These are phyloP conservation scores for Russula sp. DNA, from an alignment of 768 basidiomycete species.

Conservation along the genomic window DNA sequence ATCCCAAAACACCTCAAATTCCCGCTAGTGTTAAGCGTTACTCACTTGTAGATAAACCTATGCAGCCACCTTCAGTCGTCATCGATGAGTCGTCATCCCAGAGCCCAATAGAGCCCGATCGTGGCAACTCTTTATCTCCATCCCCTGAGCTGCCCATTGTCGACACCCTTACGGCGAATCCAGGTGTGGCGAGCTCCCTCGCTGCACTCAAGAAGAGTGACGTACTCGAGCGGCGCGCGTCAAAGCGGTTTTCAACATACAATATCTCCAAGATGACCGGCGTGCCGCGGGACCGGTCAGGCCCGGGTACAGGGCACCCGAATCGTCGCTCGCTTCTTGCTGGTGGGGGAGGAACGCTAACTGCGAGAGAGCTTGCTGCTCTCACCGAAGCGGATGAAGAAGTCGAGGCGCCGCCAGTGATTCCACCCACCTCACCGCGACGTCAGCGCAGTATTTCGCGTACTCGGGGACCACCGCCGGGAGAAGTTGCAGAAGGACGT, in stretches of 20 bases:
- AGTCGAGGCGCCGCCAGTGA: slow-evolving; percentile 20
- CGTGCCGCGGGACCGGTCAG: slow-evolving; percentile 37
- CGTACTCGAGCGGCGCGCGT: slow-evolving; percentile 81
- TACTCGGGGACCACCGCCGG: slow-evolving; percentile 22
- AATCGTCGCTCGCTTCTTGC: slow-evolving; percentile 62
- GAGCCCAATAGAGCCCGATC: slow-evolving; percentile 21
- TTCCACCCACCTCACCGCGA: slow-evolving; percentile 17
- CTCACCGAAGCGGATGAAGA: slow-evolving; percentile 72
- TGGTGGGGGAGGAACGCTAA: slow-evolving; percentile 49
- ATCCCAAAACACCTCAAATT: slow-evolving; percentile 34
- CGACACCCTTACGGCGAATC: slow-evolving; percentile 41
- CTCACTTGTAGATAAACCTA: slow-evolving; percentile 69
- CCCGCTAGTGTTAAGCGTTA: slow-evolving; percentile 72
- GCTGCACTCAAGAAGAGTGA: slow-evolving; percentile 86
- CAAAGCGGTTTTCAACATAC: slow-evolving; percentile 92
- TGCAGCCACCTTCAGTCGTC: slow-evolving; percentile 43
- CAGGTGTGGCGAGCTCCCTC: slow-evolving; percentile 61
- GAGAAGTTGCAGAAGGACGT: slow-evolving; percentile 26
- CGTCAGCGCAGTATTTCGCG: slow-evolving; percentile 24
- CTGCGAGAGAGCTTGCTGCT: slow-evolving; percentile 64
- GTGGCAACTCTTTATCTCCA: slow-evolving; percentile 19
- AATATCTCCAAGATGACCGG: slow-evolving; percentile 92
- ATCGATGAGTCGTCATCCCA: slow-evolving; percentile 41
- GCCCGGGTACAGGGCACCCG: slow-evolving; percentile 33
- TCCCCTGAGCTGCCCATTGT: slow-evolving; percentile 33